phyloP scores from a whole-genome alignment of 768 basidiomycete species.

The Mycena kentingensis region DNA sequence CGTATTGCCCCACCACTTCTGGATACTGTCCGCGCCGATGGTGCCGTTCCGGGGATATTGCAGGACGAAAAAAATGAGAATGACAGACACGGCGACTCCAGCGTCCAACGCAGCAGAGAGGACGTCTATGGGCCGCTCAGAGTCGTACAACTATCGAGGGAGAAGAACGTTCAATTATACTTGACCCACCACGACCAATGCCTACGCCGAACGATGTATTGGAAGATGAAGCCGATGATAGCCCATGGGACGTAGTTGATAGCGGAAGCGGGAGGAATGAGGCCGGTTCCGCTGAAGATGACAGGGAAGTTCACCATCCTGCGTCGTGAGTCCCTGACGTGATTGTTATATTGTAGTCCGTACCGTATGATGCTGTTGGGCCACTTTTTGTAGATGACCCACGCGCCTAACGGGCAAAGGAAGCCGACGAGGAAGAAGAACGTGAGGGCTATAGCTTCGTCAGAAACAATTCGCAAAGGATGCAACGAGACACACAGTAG shows the following conservation, averaged over 20 bases:
- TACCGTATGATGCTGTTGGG: conserved; percentile 64
- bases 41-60: conserved; percentile 48
- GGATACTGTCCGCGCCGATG: conserved; percentile 44
- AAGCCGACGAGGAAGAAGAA: conserved; percentile 82
- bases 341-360: conserved; percentile 26
- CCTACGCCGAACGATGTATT: conserved; percentile 58
- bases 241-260: conserved; percentile 72
- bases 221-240: conserved; percentile 66
- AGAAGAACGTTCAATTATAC: conserved; percentile 50
- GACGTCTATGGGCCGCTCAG: conserved; percentile 2
- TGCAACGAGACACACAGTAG: not conserved
- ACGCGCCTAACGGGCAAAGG: conserved; percentile 56
- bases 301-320: conserved; percentile 50
- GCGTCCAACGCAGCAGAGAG: conserved; percentile 58
- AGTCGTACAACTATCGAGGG: not conserved
- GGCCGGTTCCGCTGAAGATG: conserved; percentile 60
- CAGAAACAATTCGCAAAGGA: conserved; percentile 37
- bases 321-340: not conserved
- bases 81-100: conserved; percentile 47
- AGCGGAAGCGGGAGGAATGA: conserved; percentile 69
- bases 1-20: conserved; percentile 54
- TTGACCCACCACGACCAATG: conserved; percentile 74
- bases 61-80: conserved; percentile 54
- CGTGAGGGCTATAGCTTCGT: conserved; percentile 55
- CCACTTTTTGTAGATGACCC: conserved; percentile 56